Evolutionary conservation across 495 filamentous ascomycete genomes (phyloP), one percentile per base, ranked within the genome.

Genomic region (Recurvomyces mirabilis): DNA sequence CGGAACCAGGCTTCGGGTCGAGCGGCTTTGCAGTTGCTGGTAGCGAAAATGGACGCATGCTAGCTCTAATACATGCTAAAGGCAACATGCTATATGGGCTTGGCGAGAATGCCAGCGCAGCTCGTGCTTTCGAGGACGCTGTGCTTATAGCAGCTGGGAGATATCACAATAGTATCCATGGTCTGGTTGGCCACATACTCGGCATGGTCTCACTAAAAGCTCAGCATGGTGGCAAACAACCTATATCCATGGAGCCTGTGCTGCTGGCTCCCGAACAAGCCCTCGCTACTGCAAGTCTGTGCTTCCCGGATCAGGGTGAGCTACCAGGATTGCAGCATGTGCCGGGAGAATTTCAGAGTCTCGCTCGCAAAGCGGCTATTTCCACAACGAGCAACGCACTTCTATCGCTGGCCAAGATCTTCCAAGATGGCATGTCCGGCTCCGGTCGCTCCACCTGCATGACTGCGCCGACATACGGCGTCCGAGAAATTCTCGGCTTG

Each of bases 11-110:
- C 0, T 88, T 81, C 59, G 83, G 78, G 1, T 81, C 79, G 15
- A 93, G 88, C 59, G 86, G 85, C 32, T 95, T 91, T 62, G 76
- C 78, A 26, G 83, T 96, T 17, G 73, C 87, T 6, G 83, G 84
- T 6, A 81, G 75, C 18, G 91, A 98, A 51, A 98, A 96, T 62
- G 91, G 91, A 17, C 75, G 93, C 51, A 86, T 99, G 65, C 72
- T 96, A 11, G 82, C 87, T 24, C 68, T 99, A 18, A 74, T 95
- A 19, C 93, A 99, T 64, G 88, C 87, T 2, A 99, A 96, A 62
- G 91, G 93, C 21, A 99, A 96, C 52, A 94, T 96, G 85, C 71
- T 96, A 1, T 99, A 99, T 65, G 77, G 86, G 26, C 63, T 94
- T 39, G 87, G 87, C 19, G 82, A 96, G 48, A 86, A 91, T 54